Evolutionary conservation across 2,329 filamentous ascomycete species (phyloP).

Genomic region (Penicillium vulpinum): DNA sequence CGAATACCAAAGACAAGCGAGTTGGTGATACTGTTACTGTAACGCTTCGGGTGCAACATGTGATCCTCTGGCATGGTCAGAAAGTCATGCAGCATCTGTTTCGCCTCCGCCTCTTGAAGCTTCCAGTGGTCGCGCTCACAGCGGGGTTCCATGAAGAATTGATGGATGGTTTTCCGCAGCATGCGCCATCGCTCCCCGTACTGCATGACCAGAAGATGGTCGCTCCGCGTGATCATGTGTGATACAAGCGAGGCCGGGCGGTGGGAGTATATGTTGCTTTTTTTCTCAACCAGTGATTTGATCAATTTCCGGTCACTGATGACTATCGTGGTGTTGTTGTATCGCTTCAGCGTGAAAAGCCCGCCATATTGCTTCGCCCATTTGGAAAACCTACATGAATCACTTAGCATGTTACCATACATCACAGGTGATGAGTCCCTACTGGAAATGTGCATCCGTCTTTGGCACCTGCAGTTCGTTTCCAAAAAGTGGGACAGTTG

Average conservation of each 20-base stretch:
- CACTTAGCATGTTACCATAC: neutral
- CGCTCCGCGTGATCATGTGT: neutral
- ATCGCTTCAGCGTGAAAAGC: neutral
- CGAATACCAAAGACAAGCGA: neutral
- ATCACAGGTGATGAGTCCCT: neutral
- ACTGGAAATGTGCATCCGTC: neutral
- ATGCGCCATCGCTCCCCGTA: slow-evolving; percentile 43
- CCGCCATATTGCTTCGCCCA: neutral
- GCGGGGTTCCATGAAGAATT: slow-evolving; percentile 48
- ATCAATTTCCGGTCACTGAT: neutral
- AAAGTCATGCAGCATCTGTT: slow-evolving; percentile 51
- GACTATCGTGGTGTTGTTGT: neutral
- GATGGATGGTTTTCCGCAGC: slow-evolving; percentile 50
- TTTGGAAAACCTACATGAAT: neutral
- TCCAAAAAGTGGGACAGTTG: neutral
- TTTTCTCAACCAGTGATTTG: neutral
- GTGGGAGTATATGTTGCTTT: neutral
- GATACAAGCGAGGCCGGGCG: neutral
- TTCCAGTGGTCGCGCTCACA: slow-evolving; percentile 11
- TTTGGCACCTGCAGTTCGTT: neutral
- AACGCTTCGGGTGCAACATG: slow-evolving; percentile 52
- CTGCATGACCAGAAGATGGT: slow-evolving; percentile 4
- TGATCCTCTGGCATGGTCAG: slow-evolving; percentile 42
- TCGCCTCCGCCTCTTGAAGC: slow-evolving; percentile 51
- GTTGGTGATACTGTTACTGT: slow-evolving; percentile 51